Conservation (phyloP, 2,329 filamentous ascomycete species). For the Exophiala dermatitidis region DNA sequence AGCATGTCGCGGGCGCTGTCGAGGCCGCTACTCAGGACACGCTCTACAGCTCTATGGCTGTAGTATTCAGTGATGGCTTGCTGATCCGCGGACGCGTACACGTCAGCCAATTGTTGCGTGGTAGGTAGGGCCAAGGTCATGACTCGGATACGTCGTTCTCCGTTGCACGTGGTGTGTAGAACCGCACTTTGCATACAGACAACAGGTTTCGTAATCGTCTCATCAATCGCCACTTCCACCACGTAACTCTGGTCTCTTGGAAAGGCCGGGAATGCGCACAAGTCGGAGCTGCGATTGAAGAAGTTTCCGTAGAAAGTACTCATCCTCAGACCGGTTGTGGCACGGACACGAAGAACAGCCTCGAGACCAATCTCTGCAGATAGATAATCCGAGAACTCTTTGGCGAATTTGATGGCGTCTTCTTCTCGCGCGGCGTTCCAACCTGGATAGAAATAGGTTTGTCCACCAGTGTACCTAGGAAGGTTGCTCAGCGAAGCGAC, state of each 20-base stretch:
- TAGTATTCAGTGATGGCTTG: conserved; percentile 89
- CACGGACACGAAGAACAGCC: conserved; percentile 88
- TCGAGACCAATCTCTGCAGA: conserved; percentile 94
- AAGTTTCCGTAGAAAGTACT: conserved; percentile 99
- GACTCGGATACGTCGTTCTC: conserved; percentile 88
- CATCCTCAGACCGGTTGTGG: conserved; percentile 90
- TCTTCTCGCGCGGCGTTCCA: conserved; percentile 93
- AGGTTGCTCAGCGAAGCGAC: conserved; percentile 94
- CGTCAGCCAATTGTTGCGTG: conserved; percentile 78
- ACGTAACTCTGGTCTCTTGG: conserved; percentile 96
- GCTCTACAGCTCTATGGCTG: conserved; percentile 94
- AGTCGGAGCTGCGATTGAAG: conserved; percentile 95
- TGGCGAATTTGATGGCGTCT: conserved; percentile 95
- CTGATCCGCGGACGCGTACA: conserved; percentile 93
- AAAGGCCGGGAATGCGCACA: conserved; percentile 96
- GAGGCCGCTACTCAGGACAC: conserved; percentile 73
- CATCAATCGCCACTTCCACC: conserved; percentile 95
- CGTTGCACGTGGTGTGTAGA: conserved; percentile 94
- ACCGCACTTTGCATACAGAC: conserved; percentile 92
- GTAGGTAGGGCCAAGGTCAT: conserved; percentile 90
- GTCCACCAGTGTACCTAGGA: conserved; percentile 90
- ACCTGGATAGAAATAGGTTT: conserved; percentile 96
- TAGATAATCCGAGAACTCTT: conserved; percentile 94
- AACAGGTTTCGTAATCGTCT: conserved; percentile 82
- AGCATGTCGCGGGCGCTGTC: conserved; percentile 86